Evolutionary conservation across 2,329 filamentous ascomycete species (phyloP), one percentile per base, ranked within the genome.

Genomic region (Botrytis cinerea): DNA sequence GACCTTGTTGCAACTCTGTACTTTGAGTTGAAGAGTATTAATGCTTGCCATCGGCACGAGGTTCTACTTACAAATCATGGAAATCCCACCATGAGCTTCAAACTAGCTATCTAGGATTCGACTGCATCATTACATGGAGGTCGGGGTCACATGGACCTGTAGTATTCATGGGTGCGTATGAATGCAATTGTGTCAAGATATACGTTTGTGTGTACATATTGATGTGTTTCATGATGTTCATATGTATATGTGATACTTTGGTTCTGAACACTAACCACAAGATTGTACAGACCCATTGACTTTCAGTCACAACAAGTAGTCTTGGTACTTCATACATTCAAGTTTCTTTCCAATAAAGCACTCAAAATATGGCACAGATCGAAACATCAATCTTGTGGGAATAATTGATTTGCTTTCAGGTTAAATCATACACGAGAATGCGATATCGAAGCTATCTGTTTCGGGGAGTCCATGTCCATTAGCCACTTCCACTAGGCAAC

Each of bases 401-500:
- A 25, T 43, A 8, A 22, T 22, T 7, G 12, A 38, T 35, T 20
- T 54, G 32, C 32, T 12, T 25, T 10, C n/a, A 57, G 16, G 9
- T 48, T 22, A 54, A 67, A 12, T 40, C 12, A 28, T 18, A 40
- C 20, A 22, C 16, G 6, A 28, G 16, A 35, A 40, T 57, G 38
- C 18, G 6, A 22, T 68, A 4, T 68, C 38, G 22, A 4, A 14
- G n/a, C 66, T 43, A 32, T 38, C n/a, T 57, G n/a, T 43, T 57
- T 57, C 4, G 38, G 54, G 14, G 9, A 35, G 25, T 51, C 18
- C 10, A 5, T 45, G 25, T 57, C 12, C 5, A n/a, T 57, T 32
- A 43, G 40, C 38, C 35, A 14, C 66, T 63, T 38, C 68, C 40
- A 40, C 28, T 63, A 54, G 71, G 46, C 71, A 72, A 68, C 28